Base-by-base conservation (phyloP, 2,329 filamentous ascomycete species). In the Aspergillus ochraceoroseus region DNA sequence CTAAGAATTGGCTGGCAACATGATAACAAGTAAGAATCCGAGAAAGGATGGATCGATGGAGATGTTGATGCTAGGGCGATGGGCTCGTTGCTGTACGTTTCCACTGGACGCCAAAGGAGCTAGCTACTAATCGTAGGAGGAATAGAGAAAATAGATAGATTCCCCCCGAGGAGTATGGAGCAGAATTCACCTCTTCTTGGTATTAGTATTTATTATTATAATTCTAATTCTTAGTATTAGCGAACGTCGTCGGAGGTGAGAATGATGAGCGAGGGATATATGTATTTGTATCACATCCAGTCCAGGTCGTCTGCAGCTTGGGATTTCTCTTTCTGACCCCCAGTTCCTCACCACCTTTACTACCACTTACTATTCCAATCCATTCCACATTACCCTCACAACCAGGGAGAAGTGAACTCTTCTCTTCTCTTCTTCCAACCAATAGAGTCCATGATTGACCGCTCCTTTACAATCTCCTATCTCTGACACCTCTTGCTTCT, bases 251-350 rank as follows among this genome's bases (percentile, higher is more conserved):
- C n/a, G n/a, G n/a, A n/a, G n/a, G n/a, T n/a, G n/a, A n/a, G n/a
- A n/a, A n/a, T n/a, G n/a, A n/a, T n/a, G n/a, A n/a, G n/a, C n/a
- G n/a, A n/a, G n/a, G n/a, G n/a, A n/a, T n/a, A n/a, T n/a, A n/a
- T 29, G 26, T 46, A 49, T 46, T 40, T 48, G 45, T 48, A 50
- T 39, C 42, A 46, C 47, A 28, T 39, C 33, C 31, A 23, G n/a
- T n/a, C n/a, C n/a, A n/a, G n/a, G n/a, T n/a, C n/a, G n/a, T n/a
- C n/a, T n/a, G n/a, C n/a, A n/a, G n/a, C n/a, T n/a, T n/a, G n/a
- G n/a, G n/a, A n/a, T n/a, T n/a, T n/a, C n/a, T n/a, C n/a, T n/a
- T n/a, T n/a, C n/a, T n/a, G n/a, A n/a, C n/a, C n/a, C n/a, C n/a
- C n/a, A n/a, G n/a, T n/a, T n/a, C n/a, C n/a, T n/a, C n/a, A n/a